Percentiles rank a stretch among this genome's conserved stretches.
These are phyloP conservation scores for Actinidia arguta DNA, from an alignment of 179 eudicot species.

Conservation along the genomic window DNA sequence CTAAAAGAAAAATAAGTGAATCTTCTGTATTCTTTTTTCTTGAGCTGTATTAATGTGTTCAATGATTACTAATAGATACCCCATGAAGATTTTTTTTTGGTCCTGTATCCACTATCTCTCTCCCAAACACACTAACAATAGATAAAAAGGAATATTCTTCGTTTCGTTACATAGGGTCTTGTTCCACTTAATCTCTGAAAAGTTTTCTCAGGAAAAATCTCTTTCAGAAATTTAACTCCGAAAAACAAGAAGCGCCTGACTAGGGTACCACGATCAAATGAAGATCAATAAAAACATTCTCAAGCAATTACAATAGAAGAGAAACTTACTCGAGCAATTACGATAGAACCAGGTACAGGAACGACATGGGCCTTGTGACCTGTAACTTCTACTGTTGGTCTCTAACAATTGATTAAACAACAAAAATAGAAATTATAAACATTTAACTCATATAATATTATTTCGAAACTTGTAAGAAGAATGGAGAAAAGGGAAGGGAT, in stretches of 20 bases:
- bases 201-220: not conserved
- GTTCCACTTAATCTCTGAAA: not conserved
- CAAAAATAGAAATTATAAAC: conserved; percentile 12
- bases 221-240: too few species aligned
- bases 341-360: conserved; percentile 86
- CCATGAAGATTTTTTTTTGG: too few species aligned
- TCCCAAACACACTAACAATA: not conserved
- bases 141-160: not conserved
- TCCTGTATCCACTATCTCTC: too few species aligned
- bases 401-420: conserved; percentile 39
- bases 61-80: too few species aligned
- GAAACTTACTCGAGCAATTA: conserved; percentile 83
- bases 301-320: not conserved
- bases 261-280: not conserved
- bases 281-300: too few species aligned
- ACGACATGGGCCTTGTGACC: conserved; percentile 96
- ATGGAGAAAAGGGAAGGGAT: not conserved
- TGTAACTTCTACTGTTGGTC: conserved; percentile 82
- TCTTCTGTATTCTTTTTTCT: too few species aligned
- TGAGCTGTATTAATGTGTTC: too few species aligned
- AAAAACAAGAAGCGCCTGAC: not conserved
- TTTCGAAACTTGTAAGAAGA: not conserved
- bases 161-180: not conserved
- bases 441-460: not conserved
- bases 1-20: too few species aligned